Percentiles rank a stretch among this genome's conserved stretches.
These are phyloP conservation scores for Tillandsia fasciculata DNA, from an alignment of 176 grass and related monocot species.

Conservation along the genomic window DNA sequence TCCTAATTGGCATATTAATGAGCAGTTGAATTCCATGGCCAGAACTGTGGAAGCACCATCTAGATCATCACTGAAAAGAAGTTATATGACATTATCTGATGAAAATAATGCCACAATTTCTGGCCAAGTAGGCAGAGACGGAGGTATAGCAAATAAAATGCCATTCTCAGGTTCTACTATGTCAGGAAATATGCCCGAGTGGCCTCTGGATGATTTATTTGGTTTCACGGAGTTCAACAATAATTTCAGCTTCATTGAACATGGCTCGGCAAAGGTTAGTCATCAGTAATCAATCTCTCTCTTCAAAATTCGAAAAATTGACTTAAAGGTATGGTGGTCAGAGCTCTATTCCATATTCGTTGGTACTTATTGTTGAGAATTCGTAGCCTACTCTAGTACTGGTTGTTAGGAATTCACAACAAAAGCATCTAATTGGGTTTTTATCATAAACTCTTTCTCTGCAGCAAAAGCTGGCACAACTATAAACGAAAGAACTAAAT, in stretches of 20 bases:
- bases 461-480: no score
- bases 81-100: slow-evolving; percentile 19
- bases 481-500: no score
- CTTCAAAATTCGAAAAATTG: neutral
- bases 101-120: slow-evolving; percentile 24
- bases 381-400: no score
- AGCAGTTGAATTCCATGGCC: slow-evolving; percentile 37
- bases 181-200: slow-evolving; percentile 32
- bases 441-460: no score
- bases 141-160: slow-evolving; percentile 23
- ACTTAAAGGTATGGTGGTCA: neutral
- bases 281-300: neutral
- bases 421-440: no score
- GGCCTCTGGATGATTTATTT: slow-evolving; percentile 57
- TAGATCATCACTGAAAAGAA: slow-evolving; percentile 20
- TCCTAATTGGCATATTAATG: slow-evolving; percentile 51
- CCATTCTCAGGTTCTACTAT: slow-evolving; percentile 32
- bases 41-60: slow-evolving; percentile 14
- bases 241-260: slow-evolving; percentile 42
- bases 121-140: slow-evolving; percentile 31
- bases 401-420: no score
- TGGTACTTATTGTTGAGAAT: no score
- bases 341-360: neutral
- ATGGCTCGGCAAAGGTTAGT: slow-evolving; percentile 53
- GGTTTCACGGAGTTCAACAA: slow-evolving; percentile 38